phyloP scores from a whole-genome alignment of 2,329 filamentous ascomycete genomes.

The Exophiala phaeomuriformis region DNA sequence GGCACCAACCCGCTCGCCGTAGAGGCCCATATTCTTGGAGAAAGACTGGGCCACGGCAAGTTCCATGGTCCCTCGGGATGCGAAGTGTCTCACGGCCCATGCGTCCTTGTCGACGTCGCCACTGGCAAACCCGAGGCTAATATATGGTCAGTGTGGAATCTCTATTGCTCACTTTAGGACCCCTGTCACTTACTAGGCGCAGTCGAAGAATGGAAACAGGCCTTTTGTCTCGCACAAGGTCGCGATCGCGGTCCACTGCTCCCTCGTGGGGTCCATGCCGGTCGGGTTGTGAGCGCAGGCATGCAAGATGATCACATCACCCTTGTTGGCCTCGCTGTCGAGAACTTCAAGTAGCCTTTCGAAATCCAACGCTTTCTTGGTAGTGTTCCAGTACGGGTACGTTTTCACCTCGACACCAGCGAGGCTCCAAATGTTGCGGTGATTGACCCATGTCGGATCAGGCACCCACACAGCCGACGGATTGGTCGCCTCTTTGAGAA shows the following conservation, averaged over 20 bases:
- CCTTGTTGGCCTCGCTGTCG: background rate
- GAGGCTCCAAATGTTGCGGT: background rate
- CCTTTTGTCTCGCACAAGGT: background rate
- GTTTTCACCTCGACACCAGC: background rate
- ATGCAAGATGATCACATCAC: background rate
- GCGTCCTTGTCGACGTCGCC: background rate
- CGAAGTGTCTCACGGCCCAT: background rate
- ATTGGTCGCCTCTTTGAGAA: background rate
- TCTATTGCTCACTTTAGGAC: too few relatives aligned
- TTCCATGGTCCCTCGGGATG: too few relatives aligned
- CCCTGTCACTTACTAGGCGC: background rate
- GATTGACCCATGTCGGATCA: background rate
- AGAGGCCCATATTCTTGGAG: too few relatives aligned
- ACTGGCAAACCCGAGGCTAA: background rate
- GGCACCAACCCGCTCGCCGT: too few relatives aligned
- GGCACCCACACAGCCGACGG: background rate
- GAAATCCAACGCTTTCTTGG: background rate
- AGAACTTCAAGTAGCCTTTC: background rate
- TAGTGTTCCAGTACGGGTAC: background rate
- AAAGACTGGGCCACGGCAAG: too few relatives aligned
- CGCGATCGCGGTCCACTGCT: background rate
- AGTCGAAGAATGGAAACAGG: slow-evolving; percentile 1
- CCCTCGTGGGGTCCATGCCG: background rate
- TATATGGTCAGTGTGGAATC: too few relatives aligned
- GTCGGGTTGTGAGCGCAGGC: slow-evolving; percentile 1